Conservation (phyloP, 306 rosid genomes). For the Carpinus fangiana region DNA sequence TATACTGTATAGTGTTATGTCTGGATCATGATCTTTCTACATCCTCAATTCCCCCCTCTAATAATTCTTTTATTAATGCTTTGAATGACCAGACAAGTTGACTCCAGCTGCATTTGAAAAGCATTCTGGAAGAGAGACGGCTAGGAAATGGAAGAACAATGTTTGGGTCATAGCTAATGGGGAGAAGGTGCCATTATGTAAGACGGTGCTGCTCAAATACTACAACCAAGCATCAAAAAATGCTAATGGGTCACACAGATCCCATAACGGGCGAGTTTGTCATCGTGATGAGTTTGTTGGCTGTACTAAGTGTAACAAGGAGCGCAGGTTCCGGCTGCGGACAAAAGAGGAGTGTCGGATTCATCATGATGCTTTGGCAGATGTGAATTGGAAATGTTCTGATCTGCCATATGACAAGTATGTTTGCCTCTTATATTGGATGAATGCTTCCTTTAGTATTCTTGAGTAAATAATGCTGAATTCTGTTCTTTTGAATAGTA, state of each 20-base stretch:
- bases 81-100: constrained; percentile 61
- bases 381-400: constrained; percentile 76
- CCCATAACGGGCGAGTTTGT: constrained; percentile 65
- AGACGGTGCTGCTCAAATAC: constrained; percentile 91
- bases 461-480: constrained; percentile 2
- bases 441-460: not conserved
- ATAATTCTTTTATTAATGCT: constrained; percentile 11
- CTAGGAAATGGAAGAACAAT: constrained; percentile 98
- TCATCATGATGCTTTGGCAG: constrained; percentile 91
- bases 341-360: constrained; percentile 83
- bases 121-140: constrained; percentile 96
- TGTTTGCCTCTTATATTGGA: constrained; percentile 27
- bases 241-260: constrained; percentile 65
- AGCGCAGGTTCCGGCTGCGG: constrained; percentile 89
- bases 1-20: constrained; percentile 13
- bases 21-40: not conserved
- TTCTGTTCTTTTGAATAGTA: not conserved
- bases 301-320: constrained; percentile 76
- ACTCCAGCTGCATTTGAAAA: constrained; percentile 95
- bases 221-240: constrained; percentile 68
- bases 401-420: constrained; percentile 93
- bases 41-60: constrained; percentile 9
- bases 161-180: constrained; percentile 88
- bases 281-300: constrained; percentile 91
- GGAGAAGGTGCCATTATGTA: constrained; percentile 82